A percentile compares a stretch with the other conserved stretches of the same genome.
Conservation (phyloP, 805 yeast genomes). For the Candida stauntonica region DNA sequence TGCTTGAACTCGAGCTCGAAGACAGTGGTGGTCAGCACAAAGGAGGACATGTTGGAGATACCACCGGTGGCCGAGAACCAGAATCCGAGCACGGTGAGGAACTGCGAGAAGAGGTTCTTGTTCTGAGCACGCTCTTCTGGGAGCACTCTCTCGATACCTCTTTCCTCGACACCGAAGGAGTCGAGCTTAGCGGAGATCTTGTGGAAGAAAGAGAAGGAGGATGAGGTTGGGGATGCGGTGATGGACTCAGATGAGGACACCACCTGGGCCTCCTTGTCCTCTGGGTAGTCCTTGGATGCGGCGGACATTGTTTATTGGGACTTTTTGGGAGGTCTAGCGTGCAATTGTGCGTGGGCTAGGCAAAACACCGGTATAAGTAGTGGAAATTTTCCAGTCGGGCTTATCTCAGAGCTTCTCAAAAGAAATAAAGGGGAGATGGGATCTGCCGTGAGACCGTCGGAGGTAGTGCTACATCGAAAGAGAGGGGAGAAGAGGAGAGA, state of each 20-base stretch:
- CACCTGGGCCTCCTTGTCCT: conserved; percentile 9
- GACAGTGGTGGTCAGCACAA: conserved; percentile 67
- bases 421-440: too few species aligned
- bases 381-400: not conserved
- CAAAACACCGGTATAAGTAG: not conserved
- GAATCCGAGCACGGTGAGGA: conserved; percentile 55
- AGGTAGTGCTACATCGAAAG: not conserved
- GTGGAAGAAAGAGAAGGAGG: conserved; percentile 12
- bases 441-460: not conserved
- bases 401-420: too few species aligned
- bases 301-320: not conserved
- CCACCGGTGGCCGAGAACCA: conserved; percentile 90
- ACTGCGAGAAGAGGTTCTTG: conserved; percentile 11
- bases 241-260: not conserved
- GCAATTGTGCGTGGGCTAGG: not conserved
- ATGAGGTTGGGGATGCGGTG: conserved; percentile 8
- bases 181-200: conserved; percentile 45
- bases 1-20: conserved; percentile 67
- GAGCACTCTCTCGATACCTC: conserved; percentile 73
- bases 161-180: conserved; percentile 59
- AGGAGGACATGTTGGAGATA: conserved; percentile 81
- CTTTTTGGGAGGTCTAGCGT: not conserved
- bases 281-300: conserved; percentile 3
- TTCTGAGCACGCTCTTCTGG: conserved; percentile 56
- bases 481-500: not conserved